Percentiles rank a stretch among this genome's conserved stretches.
These are phyloP conservation scores for Salix purpurea DNA, from an alignment of 345 rosid species.

Conservation along the genomic window DNA sequence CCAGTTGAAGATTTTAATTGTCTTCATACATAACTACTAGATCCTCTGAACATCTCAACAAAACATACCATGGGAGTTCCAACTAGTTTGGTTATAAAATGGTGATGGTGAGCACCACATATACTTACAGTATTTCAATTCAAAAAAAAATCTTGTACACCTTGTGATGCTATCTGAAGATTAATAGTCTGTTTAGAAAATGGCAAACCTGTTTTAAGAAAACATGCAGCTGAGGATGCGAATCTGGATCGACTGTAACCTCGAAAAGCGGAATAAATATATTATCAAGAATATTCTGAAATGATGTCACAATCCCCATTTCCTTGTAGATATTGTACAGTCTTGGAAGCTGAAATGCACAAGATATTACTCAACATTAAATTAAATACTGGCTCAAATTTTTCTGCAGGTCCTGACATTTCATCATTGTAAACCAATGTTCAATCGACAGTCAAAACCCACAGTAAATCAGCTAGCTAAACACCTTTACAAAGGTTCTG, in stretches of 20 bases:
- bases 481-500: not conserved
- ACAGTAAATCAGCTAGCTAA: not conserved
- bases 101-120: not conserved
- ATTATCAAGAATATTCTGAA: conserved; percentile 97
- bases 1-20: not conserved
- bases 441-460: not conserved
- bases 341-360: conserved; percentile 70
- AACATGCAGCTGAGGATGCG: conserved; percentile 98
- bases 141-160: not conserved
- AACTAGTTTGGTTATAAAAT: not conserved
- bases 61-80: not conserved
- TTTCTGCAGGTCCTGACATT: not conserved
- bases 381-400: not conserved
- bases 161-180: not conserved
- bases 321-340: conserved; percentile 95
- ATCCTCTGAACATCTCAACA: not conserved
- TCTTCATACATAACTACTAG: not conserved
- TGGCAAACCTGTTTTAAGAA: conserved; percentile 82
- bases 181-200: not conserved
- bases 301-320: conserved; percentile 98
- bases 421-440: conserved; percentile 1
- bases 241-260: conserved; percentile 96
- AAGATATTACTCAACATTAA: not conserved
- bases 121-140: not conserved
- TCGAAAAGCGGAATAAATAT: conserved; percentile 95